Evolutionary conservation across 177 flowering plant species (phyloP).

Genomic region (Telopea speciosissima): DNA sequence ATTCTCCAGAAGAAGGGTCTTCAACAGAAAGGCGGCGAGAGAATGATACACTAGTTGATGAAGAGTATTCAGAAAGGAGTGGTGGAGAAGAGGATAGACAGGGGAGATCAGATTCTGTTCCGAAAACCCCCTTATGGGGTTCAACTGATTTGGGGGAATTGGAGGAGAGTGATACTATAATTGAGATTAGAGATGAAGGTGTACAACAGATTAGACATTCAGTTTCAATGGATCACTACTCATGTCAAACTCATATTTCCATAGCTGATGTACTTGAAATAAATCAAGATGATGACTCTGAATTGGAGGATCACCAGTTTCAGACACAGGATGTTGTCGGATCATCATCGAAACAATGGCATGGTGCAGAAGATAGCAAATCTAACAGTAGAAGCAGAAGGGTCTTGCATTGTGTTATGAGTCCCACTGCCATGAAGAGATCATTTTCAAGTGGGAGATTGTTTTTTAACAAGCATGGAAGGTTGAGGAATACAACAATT

Average conservation of each 20-base stretch:
- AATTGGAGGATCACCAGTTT: slow-evolving; percentile 11
- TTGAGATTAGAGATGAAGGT: slow-evolving; percentile 40
- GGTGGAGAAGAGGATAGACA: slow-evolving; percentile 10
- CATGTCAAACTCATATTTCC: slow-evolving; percentile 24
- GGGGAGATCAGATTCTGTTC: background rate
- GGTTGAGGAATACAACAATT: slow-evolving; percentile 21
- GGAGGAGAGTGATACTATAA: slow-evolving; percentile 23
- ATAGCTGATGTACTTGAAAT: slow-evolving; percentile 38
- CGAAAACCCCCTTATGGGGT: slow-evolving; percentile 23
- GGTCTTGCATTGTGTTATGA: slow-evolving; percentile 31
- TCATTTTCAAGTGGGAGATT: slow-evolving; percentile 63
- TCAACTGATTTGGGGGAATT: slow-evolving; percentile 28
- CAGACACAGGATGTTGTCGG: slow-evolving; percentile 11
- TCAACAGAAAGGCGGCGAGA: slow-evolving; percentile 12
- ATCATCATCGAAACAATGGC: slow-evolving; percentile 23
- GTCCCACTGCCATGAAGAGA: slow-evolving; percentile 45
- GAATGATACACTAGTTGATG: slow-evolving; percentile 8
- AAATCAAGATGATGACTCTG: slow-evolving; percentile 28
- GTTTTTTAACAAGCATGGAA: slow-evolving; percentile 29
- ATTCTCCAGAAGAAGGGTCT: background rate
- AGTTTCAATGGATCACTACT: slow-evolving; percentile 49
- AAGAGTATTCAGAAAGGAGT: slow-evolving; percentile 18
- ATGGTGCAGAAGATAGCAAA: slow-evolving; percentile 23
- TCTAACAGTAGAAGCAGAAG: slow-evolving; percentile 21
- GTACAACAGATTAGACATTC: slow-evolving; percentile 45